These are phyloP conservation scores for Exidia glandulosa DNA, from an alignment of 768 basidiomycete species.

Conservation along the genomic window DNA sequence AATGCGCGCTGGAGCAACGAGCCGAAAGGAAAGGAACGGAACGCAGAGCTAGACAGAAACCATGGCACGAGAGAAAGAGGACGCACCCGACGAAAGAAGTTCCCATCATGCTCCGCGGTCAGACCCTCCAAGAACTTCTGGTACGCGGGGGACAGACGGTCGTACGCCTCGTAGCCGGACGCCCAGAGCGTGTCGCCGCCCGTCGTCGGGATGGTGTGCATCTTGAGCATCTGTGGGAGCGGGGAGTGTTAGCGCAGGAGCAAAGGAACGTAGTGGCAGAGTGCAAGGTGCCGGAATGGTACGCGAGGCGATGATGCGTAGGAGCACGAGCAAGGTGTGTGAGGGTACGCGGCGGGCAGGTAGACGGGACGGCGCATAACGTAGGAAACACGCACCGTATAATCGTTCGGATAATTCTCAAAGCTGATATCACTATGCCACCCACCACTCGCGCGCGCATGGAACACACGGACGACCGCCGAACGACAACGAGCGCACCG, in stretches of 20 bases:
- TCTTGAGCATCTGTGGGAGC: too few relatives aligned
- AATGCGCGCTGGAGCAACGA: too few relatives aligned
- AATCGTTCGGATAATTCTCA: conserved; percentile 49
- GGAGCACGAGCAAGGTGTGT: too few relatives aligned
- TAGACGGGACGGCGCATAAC: too few relatives aligned
- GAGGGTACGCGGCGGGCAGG: too few relatives aligned
- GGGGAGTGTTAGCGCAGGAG: too few relatives aligned
- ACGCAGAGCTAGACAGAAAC: background rate
- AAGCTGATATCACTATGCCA: conserved; percentile 55
- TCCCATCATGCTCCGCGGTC: conserved; percentile 42
- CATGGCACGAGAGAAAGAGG: background rate
- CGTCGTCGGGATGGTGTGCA: conserved; percentile 18
- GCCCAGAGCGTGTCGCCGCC: conserved; percentile 29
- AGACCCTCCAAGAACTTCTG: conserved; percentile 46
- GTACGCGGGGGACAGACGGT: conserved; percentile 45
- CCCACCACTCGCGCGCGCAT: conserved; percentile 27
- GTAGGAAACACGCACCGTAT: too few relatives aligned
- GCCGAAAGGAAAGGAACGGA: too few relatives aligned
- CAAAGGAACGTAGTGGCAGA: too few relatives aligned
- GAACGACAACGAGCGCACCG: conserved; percentile 28
- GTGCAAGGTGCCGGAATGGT: too few relatives aligned
- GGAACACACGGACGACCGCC: conserved; percentile 17
- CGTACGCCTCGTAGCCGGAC: conserved; percentile 51
- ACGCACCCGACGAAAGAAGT: conserved; percentile 29
- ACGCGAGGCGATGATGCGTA: too few relatives aligned